Evolutionary conservation across 495 filamentous ascomycete species (phyloP), one percentile per base, ranked within the genome.

Genomic region (Talaromyces stipitatus): DNA sequence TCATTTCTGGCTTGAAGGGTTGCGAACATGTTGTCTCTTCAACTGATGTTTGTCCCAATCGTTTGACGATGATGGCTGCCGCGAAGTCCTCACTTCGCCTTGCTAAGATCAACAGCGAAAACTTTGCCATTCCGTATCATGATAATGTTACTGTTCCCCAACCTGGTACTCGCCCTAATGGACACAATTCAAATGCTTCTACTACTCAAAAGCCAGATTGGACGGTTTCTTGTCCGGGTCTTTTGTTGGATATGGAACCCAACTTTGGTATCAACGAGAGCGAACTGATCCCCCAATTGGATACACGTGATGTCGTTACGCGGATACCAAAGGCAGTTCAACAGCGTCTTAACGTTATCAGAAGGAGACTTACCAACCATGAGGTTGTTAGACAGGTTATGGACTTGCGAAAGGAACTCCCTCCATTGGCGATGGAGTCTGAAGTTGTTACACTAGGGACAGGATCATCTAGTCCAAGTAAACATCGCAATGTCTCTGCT

Each of bases 401-500:
- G 28, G 64, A 71, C 8, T 54, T 80, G 7, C 65, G 74, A 20
- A 48, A 79, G 20, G 75, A 81, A 57, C 78, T 91, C 16, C 85
- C 85, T 14, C 32, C 32, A 4, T 18, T 46, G n/a, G 79, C 85
- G 55, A 74, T 78, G 38, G 85, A 96, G 62, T 82, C 84, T 7
- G 92, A 97, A 62, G 81, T 99, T 54, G 84, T 91, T 56, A 78
- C 90, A 0, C 80, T 99, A 4, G 94, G 94, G 2, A 99, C 94
- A 2, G 94, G 94, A 9, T 96, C 91, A 3, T 86, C 91, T 10
- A 59, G 84, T 14, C 95, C 94, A 4, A 94, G 90, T 47, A 92
- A 92, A 68, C 92, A 96, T 69, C 88, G 94, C 55, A 99, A 97
- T 68, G 94, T 97, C 38, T 95, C 91, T 24, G 85, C 86, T 5